Evolutionary conservation across 129 eudicot genomes (phyloP).

Genomic region (Flaveria bidentis): DNA sequence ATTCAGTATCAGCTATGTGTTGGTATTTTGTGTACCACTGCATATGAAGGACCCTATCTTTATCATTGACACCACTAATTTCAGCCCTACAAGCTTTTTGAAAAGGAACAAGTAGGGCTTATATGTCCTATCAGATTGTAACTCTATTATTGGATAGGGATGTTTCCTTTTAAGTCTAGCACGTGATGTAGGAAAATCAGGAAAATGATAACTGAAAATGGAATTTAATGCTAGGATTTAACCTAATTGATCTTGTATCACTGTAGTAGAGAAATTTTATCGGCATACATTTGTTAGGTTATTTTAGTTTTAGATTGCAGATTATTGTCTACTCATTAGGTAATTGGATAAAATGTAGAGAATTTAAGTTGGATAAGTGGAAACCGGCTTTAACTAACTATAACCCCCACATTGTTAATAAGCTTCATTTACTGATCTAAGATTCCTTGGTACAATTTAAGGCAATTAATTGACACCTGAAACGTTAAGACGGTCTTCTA

Average conservation of each 20-base stretch:
- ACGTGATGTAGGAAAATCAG: background rate
- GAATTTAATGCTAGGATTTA: background rate
- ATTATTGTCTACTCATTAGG: constrained; percentile 9
- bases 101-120: constrained; percentile 19
- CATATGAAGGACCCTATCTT: constrained; percentile 4
- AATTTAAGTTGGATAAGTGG: constrained; percentile 1
- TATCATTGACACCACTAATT: background rate
- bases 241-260: constrained; percentile 8
- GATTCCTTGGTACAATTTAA: constrained; percentile 18
- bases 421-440: constrained; percentile 18
- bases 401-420: background rate
- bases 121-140: background rate
- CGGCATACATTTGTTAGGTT: background rate
- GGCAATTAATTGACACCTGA: background rate
- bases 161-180: background rate
- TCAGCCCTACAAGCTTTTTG: background rate
- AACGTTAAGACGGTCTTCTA: constrained; percentile 6
- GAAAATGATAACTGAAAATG: constrained; percentile 11
- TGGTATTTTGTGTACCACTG: constrained; percentile 12
- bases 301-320: constrained; percentile 16
- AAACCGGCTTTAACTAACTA: constrained; percentile 16
- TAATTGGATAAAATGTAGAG: constrained; percentile 1
- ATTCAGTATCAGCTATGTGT: constrained; percentile 6
- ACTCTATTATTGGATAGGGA: constrained; percentile 13
- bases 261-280: background rate